Evolutionary conservation across 352 stramenopile species (phyloP), one percentile per base, ranked within the genome.

Genomic region (Phytophthora tentaculata): DNA sequence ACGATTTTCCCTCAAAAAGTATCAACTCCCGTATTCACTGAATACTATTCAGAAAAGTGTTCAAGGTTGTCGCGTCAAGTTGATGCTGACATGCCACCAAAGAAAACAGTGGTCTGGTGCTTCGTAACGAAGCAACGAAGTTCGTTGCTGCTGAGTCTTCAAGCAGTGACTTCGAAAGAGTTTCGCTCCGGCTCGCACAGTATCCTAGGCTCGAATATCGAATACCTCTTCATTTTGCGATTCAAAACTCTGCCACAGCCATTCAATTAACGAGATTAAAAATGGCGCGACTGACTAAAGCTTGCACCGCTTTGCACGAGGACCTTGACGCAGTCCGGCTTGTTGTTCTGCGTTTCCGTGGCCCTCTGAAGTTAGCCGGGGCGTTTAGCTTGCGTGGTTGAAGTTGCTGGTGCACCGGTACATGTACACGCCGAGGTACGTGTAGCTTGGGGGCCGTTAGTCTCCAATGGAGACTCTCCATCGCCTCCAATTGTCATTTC

Each of bases 311-410:
- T 32, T 32, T 32, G 26, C 29, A 37, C 19, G 19, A 53, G 20
- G 20, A 47, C 20, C 45, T 51, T 51, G 45, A 59, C 20, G 24
- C 52, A 19, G 5, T 63, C 43, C 28, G 56, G 60, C 22, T 61
- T 41, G 50, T 50, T 45, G 32, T 13, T 8, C 56, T 39, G 44
- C 52, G 45, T 63, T 51, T 57, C 47, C 59, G 10, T 22, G 41
- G 64, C 47, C 53, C 41, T 53, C 41, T 55, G 56, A 44, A 28
- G 28, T 28, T 54, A 61, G 64, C 43, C 56, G 44, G 50, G 56
- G 22, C 63, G 12, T 22, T 55, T 24, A 56, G 50, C 41, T 50
- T 67, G 64, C 57, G 64, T 71, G 64, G 64, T 71, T 71, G 64
- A 71, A 67, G 49, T 57, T 48, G 23, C 53, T 60, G 63, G 41